phyloP scores from a whole-genome alignment of 352 stramenopile species.

The Halophytophthora batemanensis region DNA sequence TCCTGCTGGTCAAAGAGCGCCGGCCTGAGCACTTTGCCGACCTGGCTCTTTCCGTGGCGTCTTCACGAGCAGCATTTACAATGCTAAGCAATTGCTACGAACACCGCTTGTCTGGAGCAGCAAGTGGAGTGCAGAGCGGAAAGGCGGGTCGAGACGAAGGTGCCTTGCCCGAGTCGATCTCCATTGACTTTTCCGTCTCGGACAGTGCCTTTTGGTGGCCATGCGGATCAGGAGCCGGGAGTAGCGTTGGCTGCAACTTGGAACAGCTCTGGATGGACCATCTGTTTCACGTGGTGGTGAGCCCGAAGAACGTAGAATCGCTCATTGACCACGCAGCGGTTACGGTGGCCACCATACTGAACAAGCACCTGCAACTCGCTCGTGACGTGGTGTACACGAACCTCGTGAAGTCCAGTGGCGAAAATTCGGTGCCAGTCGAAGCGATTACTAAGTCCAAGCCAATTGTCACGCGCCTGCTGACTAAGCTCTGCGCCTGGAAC shows the following conservation, averaged over 20 bases:
- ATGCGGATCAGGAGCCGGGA: conserved; percentile 28
- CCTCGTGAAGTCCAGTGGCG: conserved; percentile 23
- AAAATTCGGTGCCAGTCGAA: conserved; percentile 20
- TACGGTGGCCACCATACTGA: conserved; percentile 68
- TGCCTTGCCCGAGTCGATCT: conserved; percentile 62
- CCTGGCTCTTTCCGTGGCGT: conserved; percentile 41
- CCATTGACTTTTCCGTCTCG: conserved; percentile 71
- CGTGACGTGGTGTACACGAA: conserved; percentile 58
- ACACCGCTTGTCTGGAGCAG: conserved; percentile 30
- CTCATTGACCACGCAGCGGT: conserved; percentile 75
- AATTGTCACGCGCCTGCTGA: conserved; percentile 61
- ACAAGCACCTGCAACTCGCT: conserved; percentile 78
- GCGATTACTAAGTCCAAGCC: conserved; percentile 42
- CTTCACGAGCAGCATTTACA: conserved; percentile 56
- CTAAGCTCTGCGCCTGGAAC: conserved; percentile 55
- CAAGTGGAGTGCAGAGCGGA: conserved; percentile 10
- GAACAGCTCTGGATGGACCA: conserved; percentile 69
- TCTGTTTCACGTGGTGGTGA: conserved; percentile 64
- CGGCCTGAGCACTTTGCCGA: conserved; percentile 52
- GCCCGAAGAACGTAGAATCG: conserved; percentile 52
- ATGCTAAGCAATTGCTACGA: conserved; percentile 82
- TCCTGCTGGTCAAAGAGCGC: conserved; percentile 52
- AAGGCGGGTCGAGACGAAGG: conserved; percentile 52
- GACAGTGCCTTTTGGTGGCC: conserved; percentile 84
- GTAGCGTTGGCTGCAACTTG: conserved; percentile 18